phyloP scores from a whole-genome alignment of 495 filamentous ascomycete genomes.

The Penicillium dipodomyicola region DNA sequence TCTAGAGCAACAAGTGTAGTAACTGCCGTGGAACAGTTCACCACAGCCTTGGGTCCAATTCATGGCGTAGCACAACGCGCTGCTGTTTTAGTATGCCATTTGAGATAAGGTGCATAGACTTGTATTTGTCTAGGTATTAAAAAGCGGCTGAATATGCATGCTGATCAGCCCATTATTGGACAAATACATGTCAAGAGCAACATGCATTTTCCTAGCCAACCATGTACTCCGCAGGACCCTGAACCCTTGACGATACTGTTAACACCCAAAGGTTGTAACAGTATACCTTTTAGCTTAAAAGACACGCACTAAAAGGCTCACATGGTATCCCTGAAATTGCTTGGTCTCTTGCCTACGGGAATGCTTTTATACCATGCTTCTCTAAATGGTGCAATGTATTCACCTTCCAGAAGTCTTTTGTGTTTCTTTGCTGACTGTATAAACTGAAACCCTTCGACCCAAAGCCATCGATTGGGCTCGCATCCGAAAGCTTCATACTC shows the following conservation, averaged over 20 bases:
- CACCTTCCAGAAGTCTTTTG: not conserved
- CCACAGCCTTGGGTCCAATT: not conserved
- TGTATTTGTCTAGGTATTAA: not conserved
- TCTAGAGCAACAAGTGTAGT: not conserved
- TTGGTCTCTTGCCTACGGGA: not conserved
- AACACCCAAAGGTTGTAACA: not conserved
- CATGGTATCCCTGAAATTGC: slow-evolving; percentile 2
- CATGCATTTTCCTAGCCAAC: not conserved
- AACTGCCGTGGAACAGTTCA: not conserved
- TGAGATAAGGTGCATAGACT: not conserved
- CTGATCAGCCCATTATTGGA: not conserved
- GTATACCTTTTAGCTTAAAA: slow-evolving; percentile 11
- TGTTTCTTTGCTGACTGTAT: slow-evolving; percentile 18
- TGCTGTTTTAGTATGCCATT: not conserved
- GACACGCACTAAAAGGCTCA: slow-evolving; percentile 12
- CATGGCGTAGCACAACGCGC: not conserved
- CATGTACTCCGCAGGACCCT: not conserved
- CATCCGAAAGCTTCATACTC: not conserved
- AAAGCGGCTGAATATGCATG: not conserved
- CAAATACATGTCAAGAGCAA: not conserved
- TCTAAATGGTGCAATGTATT: slow-evolving; percentile 5
- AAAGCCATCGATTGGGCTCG: not conserved
- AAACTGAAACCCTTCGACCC: slow-evolving; percentile 1
- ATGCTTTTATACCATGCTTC: slow-evolving; percentile 1
- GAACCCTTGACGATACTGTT: not conserved